Conservation (phyloP, 495 filamentous ascomycete genomes). For the Talaromyces trachyspermus region DNA sequence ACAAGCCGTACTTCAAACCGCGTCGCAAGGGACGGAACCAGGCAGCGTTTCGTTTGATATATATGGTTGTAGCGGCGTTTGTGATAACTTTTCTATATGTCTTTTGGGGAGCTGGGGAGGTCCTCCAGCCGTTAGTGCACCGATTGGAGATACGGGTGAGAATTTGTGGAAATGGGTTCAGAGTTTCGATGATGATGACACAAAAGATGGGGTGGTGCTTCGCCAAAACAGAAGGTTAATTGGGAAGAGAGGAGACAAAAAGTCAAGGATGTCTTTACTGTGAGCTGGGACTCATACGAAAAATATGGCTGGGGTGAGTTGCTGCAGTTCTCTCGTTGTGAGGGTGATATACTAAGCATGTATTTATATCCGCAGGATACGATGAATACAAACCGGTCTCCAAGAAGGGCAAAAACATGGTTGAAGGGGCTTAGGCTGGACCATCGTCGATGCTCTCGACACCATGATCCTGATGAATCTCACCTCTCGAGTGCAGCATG, state of each 20-base stretch:
- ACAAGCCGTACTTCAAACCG: conserved; percentile 72
- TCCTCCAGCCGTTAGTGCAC: conserved; percentile 20
- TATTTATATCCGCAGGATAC: conserved; percentile 61
- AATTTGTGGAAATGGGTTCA: conserved; percentile 39
- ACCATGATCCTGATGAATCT: conserved; percentile 98
- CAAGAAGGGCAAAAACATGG: conserved; percentile 76
- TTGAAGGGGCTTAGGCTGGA: conserved; percentile 79
- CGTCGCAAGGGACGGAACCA: conserved; percentile 33
- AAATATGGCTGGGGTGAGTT: conserved; percentile 84
- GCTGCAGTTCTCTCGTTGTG: background rate
- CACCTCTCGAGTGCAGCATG: conserved; percentile 75
- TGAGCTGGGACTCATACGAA: conserved; percentile 91
- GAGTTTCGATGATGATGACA: conserved; percentile 21
- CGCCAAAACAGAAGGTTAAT: conserved; percentile 27
- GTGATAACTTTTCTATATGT: conserved; percentile 22
- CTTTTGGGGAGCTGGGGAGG: conserved; percentile 41
- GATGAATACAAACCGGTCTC: conserved; percentile 81
- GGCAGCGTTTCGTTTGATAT: conserved; percentile 22
- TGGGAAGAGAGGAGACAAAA: conserved; percentile 73
- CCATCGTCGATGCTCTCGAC: conserved; percentile 92
- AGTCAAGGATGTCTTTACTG: conserved; percentile 82
- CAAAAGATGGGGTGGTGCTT: conserved; percentile 11
- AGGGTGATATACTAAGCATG: conserved; percentile 8
- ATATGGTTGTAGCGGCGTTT: conserved; percentile 17
- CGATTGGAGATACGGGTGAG: conserved; percentile 47